phyloP scores from a whole-genome alignment of 306 rosid species.

The Trifolium repens region DNA sequence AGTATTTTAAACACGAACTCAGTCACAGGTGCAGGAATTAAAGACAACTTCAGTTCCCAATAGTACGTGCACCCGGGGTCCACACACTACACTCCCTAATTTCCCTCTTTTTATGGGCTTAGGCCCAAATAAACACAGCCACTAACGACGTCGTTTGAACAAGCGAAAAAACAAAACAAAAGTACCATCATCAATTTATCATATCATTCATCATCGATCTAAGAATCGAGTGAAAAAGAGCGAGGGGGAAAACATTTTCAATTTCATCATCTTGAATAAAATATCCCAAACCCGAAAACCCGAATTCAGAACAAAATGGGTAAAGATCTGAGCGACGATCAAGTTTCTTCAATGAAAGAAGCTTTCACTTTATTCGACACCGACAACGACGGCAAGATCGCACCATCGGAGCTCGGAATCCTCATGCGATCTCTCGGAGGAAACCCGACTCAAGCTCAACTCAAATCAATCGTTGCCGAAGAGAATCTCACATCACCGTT shows the following conservation, averaged over 20 bases:
- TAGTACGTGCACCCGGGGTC: too few species aligned
- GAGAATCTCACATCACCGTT: slow-evolving; percentile 83
- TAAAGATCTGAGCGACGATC: slow-evolving; percentile 92
- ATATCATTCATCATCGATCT: neutral
- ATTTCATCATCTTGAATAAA: neutral
- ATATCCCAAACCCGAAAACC: slow-evolving; percentile 40
- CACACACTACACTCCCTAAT: too few species aligned
- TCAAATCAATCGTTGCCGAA: slow-evolving; percentile 77
- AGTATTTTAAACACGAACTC: too few species aligned
- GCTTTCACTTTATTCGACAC: slow-evolving; percentile 95
- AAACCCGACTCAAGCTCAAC: slow-evolving; percentile 97
- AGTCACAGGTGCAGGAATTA: too few species aligned
- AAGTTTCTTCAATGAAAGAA: slow-evolving; percentile 88
- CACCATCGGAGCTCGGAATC: slow-evolving; percentile 97
- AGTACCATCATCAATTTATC: neutral
- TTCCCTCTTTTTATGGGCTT: neutral
- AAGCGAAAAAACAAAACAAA: neutral
- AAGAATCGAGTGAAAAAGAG: neutral
- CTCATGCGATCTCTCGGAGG: slow-evolving; percentile 97
- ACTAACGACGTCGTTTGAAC: slow-evolving; percentile 34
- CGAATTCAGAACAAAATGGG: slow-evolving; percentile 57
- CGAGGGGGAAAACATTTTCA: slow-evolving; percentile 2
- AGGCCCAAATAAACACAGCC: neutral
- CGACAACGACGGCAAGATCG: slow-evolving; percentile 86
- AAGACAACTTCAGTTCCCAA: neutral